A percentile compares a stretch with the other conserved stretches of the same genome.
These are phyloP conservation scores for bread wheat (Triticum aestivum) DNA, from an alignment of 176 grass and related monocot genomes.

Conservation along the genomic window IWGSC_CS_RefSeq_v2.1 NC_057803.1:45350438-45350937, in stretches of 20 bases:
- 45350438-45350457: not conserved
- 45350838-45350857: constrained; percentile 4
- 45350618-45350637: constrained; percentile 23
- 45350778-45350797: constrained; percentile 50
- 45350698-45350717: not conserved
- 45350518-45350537: too few relatives aligned
- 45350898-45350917: constrained; percentile 21
- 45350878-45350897: constrained; percentile 27
- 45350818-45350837: constrained; percentile 23
- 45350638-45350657: constrained; percentile 45
- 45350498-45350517: not conserved
- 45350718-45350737: constrained; percentile 28
- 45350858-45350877: constrained; percentile 30
- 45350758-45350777: constrained; percentile 47
- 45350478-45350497: constrained; percentile 11
- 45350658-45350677: constrained; percentile 7
- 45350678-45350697: not conserved
- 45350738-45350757: constrained; percentile 45
- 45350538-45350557: not conserved
- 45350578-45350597: constrained; percentile 39
- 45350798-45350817: constrained; percentile 55
- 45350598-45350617: constrained; percentile 39
- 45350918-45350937: not conserved
- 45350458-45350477: not conserved
- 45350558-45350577: constrained; percentile 20